Evolutionary conservation across 768 basidiomycete genomes (phyloP).

Genomic region (Mycena epipterygia): DNA sequence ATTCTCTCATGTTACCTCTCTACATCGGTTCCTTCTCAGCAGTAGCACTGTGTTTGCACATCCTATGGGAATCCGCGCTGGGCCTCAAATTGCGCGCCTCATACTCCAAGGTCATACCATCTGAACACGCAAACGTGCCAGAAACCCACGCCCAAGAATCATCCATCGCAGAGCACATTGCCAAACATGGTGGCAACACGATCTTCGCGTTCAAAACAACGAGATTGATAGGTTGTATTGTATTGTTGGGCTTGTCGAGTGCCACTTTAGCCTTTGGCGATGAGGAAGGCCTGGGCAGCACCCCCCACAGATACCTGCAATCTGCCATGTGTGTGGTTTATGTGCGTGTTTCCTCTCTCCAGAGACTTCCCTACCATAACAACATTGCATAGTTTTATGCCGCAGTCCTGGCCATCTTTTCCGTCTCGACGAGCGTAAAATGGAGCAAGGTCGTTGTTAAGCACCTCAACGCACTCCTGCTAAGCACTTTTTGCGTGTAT

Average conservation of each 20-base stretch:
- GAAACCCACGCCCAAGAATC: too few relatives aligned
- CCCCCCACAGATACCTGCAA: neutral
- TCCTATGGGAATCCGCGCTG: too few relatives aligned
- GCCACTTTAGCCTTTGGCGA: constrained; percentile 14
- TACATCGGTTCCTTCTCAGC: too few relatives aligned
- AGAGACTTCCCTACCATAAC: neutral
- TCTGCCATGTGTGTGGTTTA: constrained; percentile 21
- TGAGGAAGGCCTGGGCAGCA: neutral
- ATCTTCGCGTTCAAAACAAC: constrained; percentile 41
- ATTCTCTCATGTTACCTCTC: too few relatives aligned
- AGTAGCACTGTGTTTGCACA: too few relatives aligned
- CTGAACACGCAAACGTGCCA: neutral
- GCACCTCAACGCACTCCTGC: constrained; percentile 46
- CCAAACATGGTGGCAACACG: constrained; percentile 36
- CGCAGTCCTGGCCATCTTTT: constrained; percentile 20
- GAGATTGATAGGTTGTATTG: constrained; percentile 39
- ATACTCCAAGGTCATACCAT: neutral
- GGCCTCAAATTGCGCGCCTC: constrained; percentile 14
- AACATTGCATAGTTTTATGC: constrained; percentile 28
- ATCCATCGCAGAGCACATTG: constrained; percentile 27
- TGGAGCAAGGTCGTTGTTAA: constrained; percentile 26
- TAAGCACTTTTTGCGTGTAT: constrained; percentile 58
- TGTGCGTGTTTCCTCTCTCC: constrained; percentile 16
- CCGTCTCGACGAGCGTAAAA: constrained; percentile 2
- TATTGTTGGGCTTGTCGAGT: constrained; percentile 38